These are phyloP conservation scores for Botrytis paeoniae DNA, from an alignment of 2,329 filamentous ascomycete species.

Conservation along the genomic window DNA sequence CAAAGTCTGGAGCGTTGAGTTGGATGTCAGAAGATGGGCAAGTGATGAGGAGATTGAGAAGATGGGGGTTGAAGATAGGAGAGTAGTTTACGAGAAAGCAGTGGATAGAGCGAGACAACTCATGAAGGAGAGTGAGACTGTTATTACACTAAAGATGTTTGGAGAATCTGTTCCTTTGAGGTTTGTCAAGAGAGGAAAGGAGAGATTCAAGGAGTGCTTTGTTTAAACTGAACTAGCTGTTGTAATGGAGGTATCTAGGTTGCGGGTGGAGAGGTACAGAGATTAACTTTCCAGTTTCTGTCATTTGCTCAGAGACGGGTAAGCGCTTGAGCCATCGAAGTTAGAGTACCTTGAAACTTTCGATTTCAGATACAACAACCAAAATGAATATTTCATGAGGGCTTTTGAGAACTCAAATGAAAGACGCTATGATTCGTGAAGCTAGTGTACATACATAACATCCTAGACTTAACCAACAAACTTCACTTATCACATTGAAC, in stretches of 20 bases:
- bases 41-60: slow-evolving; percentile 24
- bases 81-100: slow-evolving; percentile 21
- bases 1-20: slow-evolving; percentile 23
- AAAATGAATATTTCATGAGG: neutral
- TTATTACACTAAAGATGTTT: slow-evolving; percentile 23
- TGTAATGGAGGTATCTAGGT: neutral
- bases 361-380: neutral
- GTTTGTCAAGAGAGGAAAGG: slow-evolving; percentile 24
- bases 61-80: slow-evolving; percentile 19
- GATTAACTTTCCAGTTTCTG: neutral
- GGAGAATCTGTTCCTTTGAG: slow-evolving; percentile 22
- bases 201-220: slow-evolving; percentile 19
- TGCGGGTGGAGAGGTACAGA: neutral
- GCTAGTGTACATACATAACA: neutral
- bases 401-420: neutral
- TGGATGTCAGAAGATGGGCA: slow-evolving; percentile 24
- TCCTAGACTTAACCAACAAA: neutral
- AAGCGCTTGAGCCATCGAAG: neutral
- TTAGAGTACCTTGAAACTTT: neutral
- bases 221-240: neutral
- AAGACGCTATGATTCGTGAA: no score
- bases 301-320: neutral
- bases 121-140: slow-evolving; percentile 16
- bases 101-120: slow-evolving; percentile 20
- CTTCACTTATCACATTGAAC: neutral